Evolutionary conservation across 495 filamentous ascomycete species (phyloP), one percentile per base, ranked within the genome.

Genomic region (Penicillium arizonense): DNA sequence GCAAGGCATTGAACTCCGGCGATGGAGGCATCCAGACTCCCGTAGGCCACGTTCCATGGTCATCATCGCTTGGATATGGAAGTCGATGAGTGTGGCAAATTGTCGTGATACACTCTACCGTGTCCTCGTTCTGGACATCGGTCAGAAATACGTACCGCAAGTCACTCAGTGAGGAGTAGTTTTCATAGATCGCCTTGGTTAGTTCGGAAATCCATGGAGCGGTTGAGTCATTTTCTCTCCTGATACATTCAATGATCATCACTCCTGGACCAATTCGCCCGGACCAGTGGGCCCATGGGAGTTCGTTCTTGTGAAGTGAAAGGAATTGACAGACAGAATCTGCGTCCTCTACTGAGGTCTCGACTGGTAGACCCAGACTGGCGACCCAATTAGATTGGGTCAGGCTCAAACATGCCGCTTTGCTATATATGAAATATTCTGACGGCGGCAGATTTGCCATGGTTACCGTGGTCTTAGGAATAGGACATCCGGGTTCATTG

Each of bases 11-110:
- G 16, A 53, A 56, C 24, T 37, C 46, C 1, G 38, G 12, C 8
- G 40, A 51, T 40, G 32, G 38, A 13, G 30, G 11, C 28, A 34
- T 26, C 44, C 58, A 44, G 44, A 18, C 20, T 36, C 44, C 24
- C 24, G 4, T 7, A 26, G 24, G 24, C 24, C 24, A 26, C 24
- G 1, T 7, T 4, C 4, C 24, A 7, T 26, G 4, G 24, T 26
- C 24, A 26, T 26, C 24, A 26, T 7, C 4, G 24, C 7, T 26
- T 6, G 34, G 23, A 26, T 12, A 10, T 2, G 0, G 1, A 14
- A 38, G 45, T 21, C 26, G n/a, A n/a, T 10, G 26, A 13, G 47
- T n/a, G 0, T 1, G 1, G 16, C 32, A 41, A 33, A 34, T 40
- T 6, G n/a, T 30, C 21, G 1, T 38, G 9, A 49, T 3, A 23